phyloP scores from a whole-genome alignment of 2,329 filamentous ascomycete species.

The Epicoccum sorghinum region DNA sequence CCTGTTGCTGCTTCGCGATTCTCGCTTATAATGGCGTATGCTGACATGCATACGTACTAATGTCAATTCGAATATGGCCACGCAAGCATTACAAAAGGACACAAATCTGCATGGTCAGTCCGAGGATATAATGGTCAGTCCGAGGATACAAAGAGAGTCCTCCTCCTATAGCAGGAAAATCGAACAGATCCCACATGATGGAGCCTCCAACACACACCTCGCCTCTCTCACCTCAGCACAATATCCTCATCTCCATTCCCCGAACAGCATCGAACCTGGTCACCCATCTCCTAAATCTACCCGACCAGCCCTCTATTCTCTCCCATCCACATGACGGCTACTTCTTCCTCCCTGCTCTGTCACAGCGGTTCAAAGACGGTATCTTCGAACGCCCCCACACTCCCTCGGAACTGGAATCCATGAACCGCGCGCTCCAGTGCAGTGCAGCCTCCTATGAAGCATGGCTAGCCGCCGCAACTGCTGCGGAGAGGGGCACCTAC shows the following conservation, averaged over 20 bases:
- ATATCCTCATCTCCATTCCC: constrained; percentile 29
- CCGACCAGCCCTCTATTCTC: constrained; percentile 20
- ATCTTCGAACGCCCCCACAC: not conserved
- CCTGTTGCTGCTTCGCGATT: not conserved
- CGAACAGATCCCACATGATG: too few relatives aligned
- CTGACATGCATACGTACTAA: constrained; percentile 6
- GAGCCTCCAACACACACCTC: not conserved
- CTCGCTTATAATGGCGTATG: constrained; percentile 4
- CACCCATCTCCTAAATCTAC: constrained; percentile 29
- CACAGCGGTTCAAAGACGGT: constrained; percentile 14
- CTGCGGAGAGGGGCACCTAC: constrained; percentile 15
- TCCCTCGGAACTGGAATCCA: constrained; percentile 1
- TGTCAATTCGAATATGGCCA: not conserved
- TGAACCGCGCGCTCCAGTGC: constrained; percentile 12
- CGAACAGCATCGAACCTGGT: constrained; percentile 34
- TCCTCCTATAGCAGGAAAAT: too few relatives aligned
- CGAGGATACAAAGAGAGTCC: too few relatives aligned
- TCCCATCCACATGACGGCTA: constrained; percentile 27
- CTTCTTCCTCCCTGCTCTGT: constrained; percentile 22
- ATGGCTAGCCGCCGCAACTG: not conserved
- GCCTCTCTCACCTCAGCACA: constrained; percentile 1
- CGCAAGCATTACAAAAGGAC: not conserved
- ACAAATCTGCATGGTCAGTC: not conserved
- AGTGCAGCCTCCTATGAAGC: constrained; percentile 8
- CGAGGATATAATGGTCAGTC: too few relatives aligned